Evolutionary conservation across 805 yeast species (phyloP).

Genomic region (Nakazawaea anatomiae): DNA sequence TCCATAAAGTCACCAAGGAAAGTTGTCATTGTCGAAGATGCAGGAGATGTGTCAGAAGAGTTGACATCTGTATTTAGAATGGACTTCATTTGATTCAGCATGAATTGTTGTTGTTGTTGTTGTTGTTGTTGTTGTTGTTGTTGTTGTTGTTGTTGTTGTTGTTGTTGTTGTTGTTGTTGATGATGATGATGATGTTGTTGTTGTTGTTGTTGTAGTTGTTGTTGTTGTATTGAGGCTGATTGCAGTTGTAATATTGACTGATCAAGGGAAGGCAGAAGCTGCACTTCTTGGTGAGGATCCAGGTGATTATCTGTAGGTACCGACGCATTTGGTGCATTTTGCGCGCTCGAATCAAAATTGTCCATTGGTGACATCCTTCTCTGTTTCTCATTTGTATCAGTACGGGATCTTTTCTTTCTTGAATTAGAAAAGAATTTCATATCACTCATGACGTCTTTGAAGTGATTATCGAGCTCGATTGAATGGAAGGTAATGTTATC

Average conservation of each 20-base stretch:
- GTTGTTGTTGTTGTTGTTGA: neutral
- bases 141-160: no score
- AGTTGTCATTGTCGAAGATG: neutral
- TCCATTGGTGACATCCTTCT: no score
- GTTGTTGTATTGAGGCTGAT: neutral
- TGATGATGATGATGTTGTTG: no score
- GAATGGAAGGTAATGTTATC: constrained; percentile 13
- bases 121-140: no score
- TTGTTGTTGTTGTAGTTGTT: no score
- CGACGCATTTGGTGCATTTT: no score
- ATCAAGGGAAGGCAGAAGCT: neutral
- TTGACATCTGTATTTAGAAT: constrained; percentile 3
- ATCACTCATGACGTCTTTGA: neutral
- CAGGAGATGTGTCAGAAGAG: neutral
- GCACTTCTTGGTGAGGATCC: neutral
- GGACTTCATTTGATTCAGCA: neutral
- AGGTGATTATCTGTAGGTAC: neutral
- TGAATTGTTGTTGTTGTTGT: neutral
- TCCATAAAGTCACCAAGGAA: neutral
- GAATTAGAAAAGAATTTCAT: neutral
- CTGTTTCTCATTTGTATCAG: no score
- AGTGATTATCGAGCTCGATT: constrained; percentile 15
- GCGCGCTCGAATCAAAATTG: no score
- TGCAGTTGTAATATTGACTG: neutral
- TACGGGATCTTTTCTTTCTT: neutral